A percentile compares a stretch with the other conserved stretches of the same genome.
Conservation (phyloP, 2,329 filamentous ascomycete species). For the Alternaria sp. region DNA sequence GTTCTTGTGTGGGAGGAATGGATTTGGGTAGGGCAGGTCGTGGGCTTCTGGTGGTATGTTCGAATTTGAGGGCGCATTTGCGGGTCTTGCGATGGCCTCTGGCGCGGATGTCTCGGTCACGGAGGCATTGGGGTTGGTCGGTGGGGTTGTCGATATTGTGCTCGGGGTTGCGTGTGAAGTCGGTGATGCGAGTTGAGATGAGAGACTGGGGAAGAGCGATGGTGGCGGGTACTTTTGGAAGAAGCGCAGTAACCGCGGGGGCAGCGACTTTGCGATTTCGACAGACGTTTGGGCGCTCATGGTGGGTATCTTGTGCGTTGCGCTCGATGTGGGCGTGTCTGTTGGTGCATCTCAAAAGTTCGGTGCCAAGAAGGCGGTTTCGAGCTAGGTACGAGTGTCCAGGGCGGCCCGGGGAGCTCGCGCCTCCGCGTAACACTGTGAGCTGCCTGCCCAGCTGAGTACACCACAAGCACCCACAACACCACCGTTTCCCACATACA, state of each 20-base stretch:
- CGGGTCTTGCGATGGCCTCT: constrained; percentile 26
- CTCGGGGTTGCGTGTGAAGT: constrained; percentile 13
- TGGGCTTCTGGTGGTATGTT: constrained; percentile 24
- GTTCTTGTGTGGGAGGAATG: constrained; percentile 82
- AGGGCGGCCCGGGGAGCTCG: constrained; percentile 10
- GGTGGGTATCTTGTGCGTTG: constrained; percentile 16
- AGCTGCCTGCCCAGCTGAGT: constrained; percentile 21
- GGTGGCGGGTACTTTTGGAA: constrained; percentile 86
- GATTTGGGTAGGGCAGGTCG: constrained; percentile 69
- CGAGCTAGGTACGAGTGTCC: constrained; percentile 3
- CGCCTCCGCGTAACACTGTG: constrained; percentile 23
- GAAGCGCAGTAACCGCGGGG: constrained; percentile 80
- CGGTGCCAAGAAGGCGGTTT: constrained; percentile 18
- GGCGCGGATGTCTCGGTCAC: constrained; percentile 39
- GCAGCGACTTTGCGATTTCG: constrained; percentile 73
- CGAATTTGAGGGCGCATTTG: constrained; percentile 19
- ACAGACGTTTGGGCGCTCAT: constrained; percentile 48
- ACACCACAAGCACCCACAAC: constrained; percentile 13
- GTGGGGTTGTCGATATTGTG: constrained; percentile 30
- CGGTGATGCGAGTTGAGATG: constrained; percentile 23
- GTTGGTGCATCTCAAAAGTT: constrained; percentile 14
- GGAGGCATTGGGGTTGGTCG: constrained; percentile 50
- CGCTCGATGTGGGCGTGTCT: background rate
- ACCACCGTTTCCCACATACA: background rate
- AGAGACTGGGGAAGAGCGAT: constrained; percentile 51